Conservation (phyloP, 306 rosid genomes). For the Casuarina equisetifolia region DNA sequence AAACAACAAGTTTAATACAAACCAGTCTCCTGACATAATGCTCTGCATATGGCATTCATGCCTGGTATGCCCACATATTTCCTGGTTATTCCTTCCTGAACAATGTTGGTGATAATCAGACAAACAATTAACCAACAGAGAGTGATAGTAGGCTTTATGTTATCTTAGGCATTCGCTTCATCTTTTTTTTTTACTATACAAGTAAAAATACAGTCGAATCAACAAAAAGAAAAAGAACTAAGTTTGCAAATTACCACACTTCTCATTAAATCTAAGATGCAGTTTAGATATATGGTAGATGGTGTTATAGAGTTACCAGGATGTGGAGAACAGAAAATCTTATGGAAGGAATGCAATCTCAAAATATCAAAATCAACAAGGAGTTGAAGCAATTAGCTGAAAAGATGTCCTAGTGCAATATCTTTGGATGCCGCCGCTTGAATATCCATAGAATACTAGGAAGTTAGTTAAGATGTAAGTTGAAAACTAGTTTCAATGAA, state of each 20-base stretch:
- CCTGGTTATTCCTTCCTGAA: conserved; percentile 66
- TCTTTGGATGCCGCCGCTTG: neutral
- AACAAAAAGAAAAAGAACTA: neutral
- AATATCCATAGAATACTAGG: neutral
- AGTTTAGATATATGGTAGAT: neutral
- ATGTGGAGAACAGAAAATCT: neutral
- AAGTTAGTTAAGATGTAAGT: neutral
- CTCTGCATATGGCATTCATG: conserved; percentile 89
- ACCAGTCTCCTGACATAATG: conserved; percentile 77
- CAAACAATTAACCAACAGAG: conserved; percentile 18
- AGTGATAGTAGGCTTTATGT: conserved; percentile 6
- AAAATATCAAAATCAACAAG: too few species aligned
- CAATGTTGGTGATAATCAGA: conserved; percentile 39
- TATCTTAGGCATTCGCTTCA: neutral
- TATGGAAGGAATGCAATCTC: neutral
- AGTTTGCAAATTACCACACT: neutral
- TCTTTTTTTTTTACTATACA: too few species aligned
- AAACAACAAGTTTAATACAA: conserved; percentile 28
- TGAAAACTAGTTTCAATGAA: neutral
- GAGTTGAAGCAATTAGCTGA: neutral
- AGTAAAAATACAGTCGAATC: too few species aligned
- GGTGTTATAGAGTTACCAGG: neutral
- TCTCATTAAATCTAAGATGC: neutral
- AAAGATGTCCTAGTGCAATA: neutral
- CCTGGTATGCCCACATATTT: conserved; percentile 93